These are phyloP conservation scores for Puccinia sorghi DNA, from an alignment of 1,284 basidiomycete species.

Conservation along the genomic window DNA sequence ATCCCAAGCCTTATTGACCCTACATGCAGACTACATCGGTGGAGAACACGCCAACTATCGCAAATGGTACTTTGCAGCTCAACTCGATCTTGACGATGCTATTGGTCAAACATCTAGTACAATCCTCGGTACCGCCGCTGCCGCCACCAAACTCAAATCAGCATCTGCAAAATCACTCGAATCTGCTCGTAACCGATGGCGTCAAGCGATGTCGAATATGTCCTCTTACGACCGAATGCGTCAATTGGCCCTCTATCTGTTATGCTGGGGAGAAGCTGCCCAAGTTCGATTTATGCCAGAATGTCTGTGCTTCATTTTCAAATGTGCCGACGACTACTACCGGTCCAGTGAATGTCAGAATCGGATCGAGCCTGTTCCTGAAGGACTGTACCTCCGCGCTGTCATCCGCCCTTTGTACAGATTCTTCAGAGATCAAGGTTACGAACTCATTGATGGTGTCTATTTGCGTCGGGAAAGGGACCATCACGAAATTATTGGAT, in stretches of 20 bases:
- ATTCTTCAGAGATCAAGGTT: constrained; percentile 96
- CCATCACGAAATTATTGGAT: constrained; percentile 93
- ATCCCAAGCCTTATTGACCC: constrained; percentile 86
- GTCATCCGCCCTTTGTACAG: constrained; percentile 96
- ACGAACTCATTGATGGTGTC: constrained; percentile 93
- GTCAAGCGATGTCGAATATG: constrained; percentile 98
- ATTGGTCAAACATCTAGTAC: constrained; percentile 84
- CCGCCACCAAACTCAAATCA: constrained; percentile 60
- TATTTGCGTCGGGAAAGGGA: constrained; percentile 86
- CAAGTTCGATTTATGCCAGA: constrained; percentile 98
- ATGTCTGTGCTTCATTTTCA: constrained; percentile 98
- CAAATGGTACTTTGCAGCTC: constrained; percentile 96
- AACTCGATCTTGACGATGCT: constrained; percentile 97
- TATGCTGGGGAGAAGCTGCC: constrained; percentile 98
- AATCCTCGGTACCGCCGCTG: constrained; percentile 72
- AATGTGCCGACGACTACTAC: constrained; percentile 99
- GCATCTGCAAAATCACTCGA: constrained; percentile 77
- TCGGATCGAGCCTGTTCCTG: constrained; percentile 86
- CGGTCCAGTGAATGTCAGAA: constrained; percentile 98
- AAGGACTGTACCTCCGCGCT: constrained; percentile 86
- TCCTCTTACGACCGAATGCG: constrained; percentile 95
- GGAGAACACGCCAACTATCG: constrained; percentile 65
- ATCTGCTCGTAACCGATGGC: constrained; percentile 86
- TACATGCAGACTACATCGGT: constrained; percentile 98
- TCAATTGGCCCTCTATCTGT: constrained; percentile 91